Conservation (phyloP, 345 rosid species). For the Eutrema heterophyllum region DNA sequence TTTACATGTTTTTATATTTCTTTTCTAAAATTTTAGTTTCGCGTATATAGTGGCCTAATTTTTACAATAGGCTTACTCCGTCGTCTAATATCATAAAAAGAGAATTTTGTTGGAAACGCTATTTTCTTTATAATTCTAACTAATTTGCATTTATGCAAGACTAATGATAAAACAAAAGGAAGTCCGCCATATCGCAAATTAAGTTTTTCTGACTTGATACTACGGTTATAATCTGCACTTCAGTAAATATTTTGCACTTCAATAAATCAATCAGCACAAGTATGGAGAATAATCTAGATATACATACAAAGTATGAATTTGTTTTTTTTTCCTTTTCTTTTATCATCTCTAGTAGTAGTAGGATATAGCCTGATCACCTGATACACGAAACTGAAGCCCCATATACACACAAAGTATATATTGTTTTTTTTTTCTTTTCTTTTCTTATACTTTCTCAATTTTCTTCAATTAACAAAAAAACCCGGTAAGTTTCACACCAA, state of each 20-base stretch:
- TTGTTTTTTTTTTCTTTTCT: not conserved
- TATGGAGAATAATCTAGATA: not conserved
- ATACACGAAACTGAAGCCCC: not conserved
- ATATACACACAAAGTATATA: not conserved
- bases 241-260: not conserved
- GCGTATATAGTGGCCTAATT: not conserved
- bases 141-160: not conserved
- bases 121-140: not conserved
- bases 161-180: not conserved
- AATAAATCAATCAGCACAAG: not conserved
- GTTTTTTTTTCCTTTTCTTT: not conserved
- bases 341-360: not conserved
- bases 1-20: not conserved
- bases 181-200: not conserved
- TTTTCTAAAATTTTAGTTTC: not conserved
- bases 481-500: not conserved
- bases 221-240: not conserved
- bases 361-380: too few relatives aligned
- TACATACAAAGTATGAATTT: not conserved
- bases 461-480: not conserved
- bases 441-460: not conserved
- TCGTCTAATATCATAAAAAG: not conserved
- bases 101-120: not conserved
- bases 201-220: not conserved
- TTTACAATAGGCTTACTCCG: not conserved